These are phyloP conservation scores for Arthroderma sp. DNA, from an alignment of 2,329 filamentous ascomycete species.

Conservation along the genomic window DNA sequence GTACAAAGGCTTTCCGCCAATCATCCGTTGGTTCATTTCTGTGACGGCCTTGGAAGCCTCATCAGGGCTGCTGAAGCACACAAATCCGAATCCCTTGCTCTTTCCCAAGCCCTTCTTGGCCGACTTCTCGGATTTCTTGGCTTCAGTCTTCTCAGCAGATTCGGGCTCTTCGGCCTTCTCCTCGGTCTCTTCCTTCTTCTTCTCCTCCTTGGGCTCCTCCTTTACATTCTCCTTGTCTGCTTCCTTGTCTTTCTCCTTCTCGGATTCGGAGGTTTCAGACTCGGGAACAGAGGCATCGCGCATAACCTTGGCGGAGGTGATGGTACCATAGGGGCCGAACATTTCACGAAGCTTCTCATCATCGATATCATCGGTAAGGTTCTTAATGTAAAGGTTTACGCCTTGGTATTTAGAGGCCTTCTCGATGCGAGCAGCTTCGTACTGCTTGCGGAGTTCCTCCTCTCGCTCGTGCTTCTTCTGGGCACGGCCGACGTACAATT, in stretches of 20 bases:
- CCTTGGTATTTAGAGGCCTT: constrained; percentile 99
- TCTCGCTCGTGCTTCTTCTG: constrained; percentile 99
- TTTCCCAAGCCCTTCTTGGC: constrained; percentile 67
- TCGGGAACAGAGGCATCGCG: constrained; percentile 50
- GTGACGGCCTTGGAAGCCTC: constrained; percentile 98
- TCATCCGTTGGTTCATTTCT: constrained; percentile 99
- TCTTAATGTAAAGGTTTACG: constrained; percentile 99
- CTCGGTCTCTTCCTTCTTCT: constrained; percentile 22
- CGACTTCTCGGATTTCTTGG: constrained; percentile 40
- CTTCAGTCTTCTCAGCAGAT: constrained; percentile 37
- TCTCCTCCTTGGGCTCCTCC: constrained; percentile 22
- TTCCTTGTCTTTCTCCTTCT: constrained; percentile 39
- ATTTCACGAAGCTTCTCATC: constrained; percentile 94
- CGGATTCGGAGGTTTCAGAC: constrained; percentile 31
- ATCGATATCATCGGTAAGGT: constrained; percentile 90
- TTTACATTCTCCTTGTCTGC: constrained; percentile 38
- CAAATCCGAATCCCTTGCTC: constrained; percentile 99
- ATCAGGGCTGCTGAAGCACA: constrained; percentile 99
- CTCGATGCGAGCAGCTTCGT: constrained; percentile 92
- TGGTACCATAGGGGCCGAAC: constrained; percentile 81
- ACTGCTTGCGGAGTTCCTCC: constrained; percentile 97
- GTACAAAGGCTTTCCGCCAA: constrained; percentile 91
- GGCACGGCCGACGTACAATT: constrained; percentile 92
- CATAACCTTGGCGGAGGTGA: constrained; percentile 99
- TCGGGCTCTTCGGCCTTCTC: constrained; percentile 33